Base-by-base conservation (phyloP, 2,329 filamentous ascomycete species). In the Penicillium glabrum region DNA sequence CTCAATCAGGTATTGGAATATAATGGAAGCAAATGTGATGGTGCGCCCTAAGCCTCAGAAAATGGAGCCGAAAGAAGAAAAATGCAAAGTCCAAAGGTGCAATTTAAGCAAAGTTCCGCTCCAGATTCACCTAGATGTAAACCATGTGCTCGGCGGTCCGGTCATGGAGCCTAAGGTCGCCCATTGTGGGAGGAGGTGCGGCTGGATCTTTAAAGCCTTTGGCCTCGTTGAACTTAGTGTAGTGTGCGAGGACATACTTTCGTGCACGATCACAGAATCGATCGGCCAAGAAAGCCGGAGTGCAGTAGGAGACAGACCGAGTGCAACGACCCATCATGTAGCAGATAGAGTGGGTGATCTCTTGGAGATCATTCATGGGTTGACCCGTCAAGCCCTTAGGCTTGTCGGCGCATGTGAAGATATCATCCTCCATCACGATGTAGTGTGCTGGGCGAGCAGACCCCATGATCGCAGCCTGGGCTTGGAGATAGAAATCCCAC, bases 381-480 rank as follows among this genome's bases (percentile, higher is more conserved):
- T 52, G 56, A 6, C 6, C 6, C 3, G 24, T 23, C 3, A 47
- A 21, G 0, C 39, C 26, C 27, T 31, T 51, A 39, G 9, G 27
- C 27, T 29, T 29, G 3, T 29, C 9, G 1, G 3, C n/a, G n/a
- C 16, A 1, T 0, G 49, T 51, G 75, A 90, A 89, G 47, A 90
- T 84, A 69, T 89, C 86, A 61, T 89, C 86, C 5, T 86, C 72
- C 5, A 86, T 75, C 0, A 95, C 88, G 1, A 85, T 85, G 70
- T 96, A 96, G 66, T 95, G 92, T 0, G 89, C 89, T 0, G 91
- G 89, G 0, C 89, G 83, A 0, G 90, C 90, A 0, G 91, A 96
- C 1, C 91, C 91, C 70, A 93, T 86, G 2, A 96, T 77, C 1
- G 89, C 89, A 16, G 84, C 80, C 68, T 96, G 92, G 0, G 91